Base-by-base conservation (phyloP, 1,139 yeast species). In the Ogataea hybrid region DNA sequence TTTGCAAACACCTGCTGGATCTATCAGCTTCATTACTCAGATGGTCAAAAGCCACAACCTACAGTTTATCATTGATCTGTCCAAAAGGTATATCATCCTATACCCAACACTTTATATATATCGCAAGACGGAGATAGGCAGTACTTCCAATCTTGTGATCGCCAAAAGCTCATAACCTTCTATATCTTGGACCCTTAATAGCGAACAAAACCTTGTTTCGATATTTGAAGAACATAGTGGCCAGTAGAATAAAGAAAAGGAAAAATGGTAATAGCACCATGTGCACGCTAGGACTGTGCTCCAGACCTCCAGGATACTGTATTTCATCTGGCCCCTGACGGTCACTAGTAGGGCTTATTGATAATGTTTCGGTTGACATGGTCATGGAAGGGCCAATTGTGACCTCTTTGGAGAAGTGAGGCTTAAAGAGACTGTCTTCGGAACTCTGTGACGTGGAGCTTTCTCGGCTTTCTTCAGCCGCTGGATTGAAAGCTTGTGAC, bases 171-270 rank as follows among this genome's bases (percentile, higher is more conserved):
- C 29, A 47, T 6, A 56, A 39, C 37, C 61, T 49, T 44, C 61
- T 51, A 41, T 59, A 58, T 48, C 62, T 51, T 37, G 62, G 60
- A 14, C 61, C 62, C 22, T 50, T 46, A 12, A 58, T 34, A 8
- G 53, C 41, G 23, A 44, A 40, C 25, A 48, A 27, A 15, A 59
- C 37, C 18, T 46, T 50, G 11, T 48, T 46, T 27, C 48, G 52
- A 28, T 49, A 51, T 32, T 49, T 58, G 23, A 49, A 28, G 4
- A 44, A 43, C 35, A 52, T 32, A 29, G 45, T 37, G 6, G 42
- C 39, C 2, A 47, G 41, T 11, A 52, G 28, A 8, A 42, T 37
- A 6, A 31, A 33, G 32, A 59, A 46, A 3, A 50, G 7, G 18
- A 43, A 23, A 10, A 56, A 32, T 11, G 59, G 57, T 28, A 52